Base-by-base conservation (phyloP, 805 yeast species). In the Hanseniaspora lachancei region DNA sequence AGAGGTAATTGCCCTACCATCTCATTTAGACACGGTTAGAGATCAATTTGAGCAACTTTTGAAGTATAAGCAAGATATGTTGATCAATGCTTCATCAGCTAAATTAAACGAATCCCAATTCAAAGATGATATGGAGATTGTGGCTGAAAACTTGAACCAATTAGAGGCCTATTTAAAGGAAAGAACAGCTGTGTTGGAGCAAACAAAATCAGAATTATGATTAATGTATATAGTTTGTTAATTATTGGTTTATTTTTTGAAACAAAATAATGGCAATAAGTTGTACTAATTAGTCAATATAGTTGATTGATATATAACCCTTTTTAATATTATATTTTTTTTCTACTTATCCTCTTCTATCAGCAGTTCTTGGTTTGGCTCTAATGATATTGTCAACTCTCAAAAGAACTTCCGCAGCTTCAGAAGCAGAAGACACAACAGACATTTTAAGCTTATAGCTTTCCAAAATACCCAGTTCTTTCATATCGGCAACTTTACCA, bases 331-430 rank as follows among this genome's bases (percentile, higher is more conserved):
- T 24, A 24, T 24, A 24, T 24, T 4, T 13, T 24, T 10, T 20
- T 29, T 29, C 13, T 41, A 8, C 34, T 15, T 32, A 43, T 27
- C 46, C 41, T 52, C 54, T 82, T 75, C 96, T 79, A 72, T 86
- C 91, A 42, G 97, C 96, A 46, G 98, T 89, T 72, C 98, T 79
- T 60, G 99, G 98, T 69, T 86, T 89, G 36, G 98, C 97, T 62
- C 96, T 82, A 60, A 93, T 87, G 61, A 93, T 93, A 70, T 93
- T 91, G 68, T 93, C 99, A 44, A 93, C 99, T 68, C 99, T 81
- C 64, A 93, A 73, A 61, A 93, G 77, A 49, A 93, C 89, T 73
- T 93, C 97, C 5, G 97, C 95, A 35, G 98, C 98, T 73, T 93
- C 99, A n/a, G 95, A 77, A 5, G 98, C 97, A 48, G 95, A 83